These are phyloP conservation scores for Ashbya aceris DNA, from an alignment of 1,139 yeast genomes.

Conservation along the genomic window DNA sequence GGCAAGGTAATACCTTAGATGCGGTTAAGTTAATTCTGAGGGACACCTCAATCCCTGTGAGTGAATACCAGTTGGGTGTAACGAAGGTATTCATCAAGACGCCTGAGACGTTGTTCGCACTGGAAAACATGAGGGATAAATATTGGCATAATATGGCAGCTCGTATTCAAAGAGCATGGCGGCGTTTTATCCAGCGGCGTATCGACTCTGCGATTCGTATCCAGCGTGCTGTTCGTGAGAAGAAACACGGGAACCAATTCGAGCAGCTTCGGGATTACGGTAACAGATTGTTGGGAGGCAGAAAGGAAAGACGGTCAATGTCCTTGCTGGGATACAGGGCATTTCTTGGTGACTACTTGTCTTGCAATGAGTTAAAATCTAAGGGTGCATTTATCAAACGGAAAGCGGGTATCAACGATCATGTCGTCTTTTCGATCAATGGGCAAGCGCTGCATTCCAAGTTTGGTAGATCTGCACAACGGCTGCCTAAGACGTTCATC, in stretches of 20 bases:
- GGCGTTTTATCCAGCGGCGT: slow-evolving; percentile 70
- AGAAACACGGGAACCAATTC: slow-evolving; percentile 70
- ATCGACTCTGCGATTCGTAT: slow-evolving; percentile 80
- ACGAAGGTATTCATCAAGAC: slow-evolving; percentile 94
- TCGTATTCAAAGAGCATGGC: slow-evolving; percentile 94
- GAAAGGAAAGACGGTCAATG: slow-evolving; percentile 85
- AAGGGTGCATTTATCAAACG: slow-evolving; percentile 61
- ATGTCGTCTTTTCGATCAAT: slow-evolving; percentile 65
- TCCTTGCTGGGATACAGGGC: slow-evolving; percentile 83
- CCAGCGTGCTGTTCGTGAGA: slow-evolving; percentile 79
- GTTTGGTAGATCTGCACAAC: slow-evolving; percentile 84
- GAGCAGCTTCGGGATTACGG: slow-evolving; percentile 83
- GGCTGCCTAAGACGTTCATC: slow-evolving; percentile 65
- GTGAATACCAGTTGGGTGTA: slow-evolving; percentile 88
- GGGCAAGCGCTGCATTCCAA: slow-evolving; percentile 79
- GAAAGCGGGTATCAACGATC: slow-evolving; percentile 62
- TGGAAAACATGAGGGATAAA: slow-evolving; percentile 93
- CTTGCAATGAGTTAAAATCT: slow-evolving; percentile 66
- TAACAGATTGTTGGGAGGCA: slow-evolving; percentile 53
- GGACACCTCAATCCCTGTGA: slow-evolving; percentile 69
- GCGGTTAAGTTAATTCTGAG: slow-evolving; percentile 74
- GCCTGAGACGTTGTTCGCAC: slow-evolving; percentile 91
- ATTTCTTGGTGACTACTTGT: slow-evolving; percentile 90
- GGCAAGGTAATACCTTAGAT: slow-evolving; percentile 78
- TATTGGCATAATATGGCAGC: slow-evolving; percentile 99